Base-by-base conservation (phyloP, 1,284 basidiomycete genomes). In the Violaceomyces palustris region DNA sequence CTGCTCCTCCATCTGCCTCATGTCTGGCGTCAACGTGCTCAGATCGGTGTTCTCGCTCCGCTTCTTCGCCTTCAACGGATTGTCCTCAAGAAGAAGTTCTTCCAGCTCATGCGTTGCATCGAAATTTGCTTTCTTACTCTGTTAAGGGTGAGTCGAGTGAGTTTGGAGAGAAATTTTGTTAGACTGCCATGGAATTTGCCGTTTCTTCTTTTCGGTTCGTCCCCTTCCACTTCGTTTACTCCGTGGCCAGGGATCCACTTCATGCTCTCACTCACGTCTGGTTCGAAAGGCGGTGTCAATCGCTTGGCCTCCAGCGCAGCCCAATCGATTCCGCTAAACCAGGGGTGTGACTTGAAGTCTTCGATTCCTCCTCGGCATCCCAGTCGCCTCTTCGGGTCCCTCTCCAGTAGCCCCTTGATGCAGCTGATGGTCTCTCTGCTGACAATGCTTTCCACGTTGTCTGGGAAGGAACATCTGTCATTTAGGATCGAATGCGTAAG, bases 91-190 rank as follows among this genome's bases (percentile, higher is more conserved):
- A 26, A 98, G 74, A 29, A 98, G 77, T 76, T 98, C 93, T 71
- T 98, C 93, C 25, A 98, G 76, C 75, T 98, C 93, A 72, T 97
- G 92, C 12, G 93, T 94, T n/a, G 92, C 92, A 72, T 98, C 93
- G 73, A 97, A 98, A 74, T 98, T 97, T 17, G 93, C 90, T 75
- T 93, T 93, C 77, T 96, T 96, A 84, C 89, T 94, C 22, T 28
- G 18, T 19, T n/a, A n/a, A n/a, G n/a, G n/a, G n/a, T n/a, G n/a
- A n/a, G n/a, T n/a, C n/a, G n/a, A n/a, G n/a, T 32, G 38, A 39
- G 12, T 8, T 11, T 11, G 8, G 11, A 15, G 24, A 28, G 30
- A 30, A 12, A 19, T 14, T 17, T 29, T n/a, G 27, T 35, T 17
- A 14, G 17, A 27, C 36, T 8, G 23, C 21, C 33, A 14, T 36